These are phyloP conservation scores for Tricladium varicosporioides DNA, from an alignment of 2,329 filamentous ascomycete species.

Conservation along the genomic window DNA sequence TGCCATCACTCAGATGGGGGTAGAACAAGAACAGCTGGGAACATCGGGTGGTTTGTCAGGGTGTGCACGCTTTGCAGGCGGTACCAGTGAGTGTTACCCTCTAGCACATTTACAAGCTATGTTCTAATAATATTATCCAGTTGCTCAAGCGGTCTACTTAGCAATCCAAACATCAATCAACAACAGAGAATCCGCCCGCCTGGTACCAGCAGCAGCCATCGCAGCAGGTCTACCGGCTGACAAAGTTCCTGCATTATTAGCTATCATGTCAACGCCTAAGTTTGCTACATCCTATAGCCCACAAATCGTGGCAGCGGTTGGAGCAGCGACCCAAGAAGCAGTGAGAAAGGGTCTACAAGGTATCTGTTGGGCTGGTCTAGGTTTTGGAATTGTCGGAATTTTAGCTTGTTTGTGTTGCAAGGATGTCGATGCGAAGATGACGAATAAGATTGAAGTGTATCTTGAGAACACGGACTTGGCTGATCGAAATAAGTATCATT, in stretches of 20 bases:
- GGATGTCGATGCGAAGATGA: not conserved
- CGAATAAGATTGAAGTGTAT: not conserved
- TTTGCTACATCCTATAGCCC: not conserved
- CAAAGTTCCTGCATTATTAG: not conserved
- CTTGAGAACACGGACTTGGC: not conserved
- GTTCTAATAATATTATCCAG: not conserved
- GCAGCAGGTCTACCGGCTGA: not conserved
- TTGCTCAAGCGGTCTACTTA: not conserved
- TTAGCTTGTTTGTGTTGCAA: not conserved
- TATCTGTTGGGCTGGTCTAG: not conserved
- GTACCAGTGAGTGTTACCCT: not conserved
- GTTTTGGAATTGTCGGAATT: not conserved
- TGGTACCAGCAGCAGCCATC: not conserved
- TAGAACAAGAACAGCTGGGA: not conserved
- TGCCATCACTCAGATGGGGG: not conserved
- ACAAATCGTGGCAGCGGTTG: not conserved
- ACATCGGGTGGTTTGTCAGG: not conserved
- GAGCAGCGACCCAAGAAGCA: not conserved
- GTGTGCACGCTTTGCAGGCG: not conserved
- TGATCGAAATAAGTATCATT: not conserved
- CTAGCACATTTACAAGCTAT: not conserved
- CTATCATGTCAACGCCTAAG: not conserved
- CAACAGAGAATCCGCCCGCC: not conserved
- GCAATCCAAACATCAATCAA: not conserved
- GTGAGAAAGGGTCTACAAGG: not conserved